Evolutionary conservation across 2,329 filamentous ascomycete species (phyloP).

Genomic region (Diaporthe ilicicola): DNA sequence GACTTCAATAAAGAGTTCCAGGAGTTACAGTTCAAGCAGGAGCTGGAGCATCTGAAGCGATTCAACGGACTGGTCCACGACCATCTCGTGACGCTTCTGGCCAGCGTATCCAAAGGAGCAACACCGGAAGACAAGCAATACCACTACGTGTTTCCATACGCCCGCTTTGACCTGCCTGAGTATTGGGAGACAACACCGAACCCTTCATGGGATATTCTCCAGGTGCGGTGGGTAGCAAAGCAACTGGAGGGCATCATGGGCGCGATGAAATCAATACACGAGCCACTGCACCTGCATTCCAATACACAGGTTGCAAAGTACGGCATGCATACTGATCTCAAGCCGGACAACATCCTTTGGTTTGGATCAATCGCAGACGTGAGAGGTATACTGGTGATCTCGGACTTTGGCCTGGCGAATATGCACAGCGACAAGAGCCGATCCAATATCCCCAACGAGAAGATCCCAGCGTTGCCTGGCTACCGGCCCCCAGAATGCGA

Average conservation of each 20-base stretch:
- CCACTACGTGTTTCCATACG: background rate
- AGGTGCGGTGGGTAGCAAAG: background rate
- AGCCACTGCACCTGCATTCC: background rate
- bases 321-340: background rate
- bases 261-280: background rate
- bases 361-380: background rate
- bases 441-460: slow-evolving; percentile 1
- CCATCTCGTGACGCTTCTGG: background rate
- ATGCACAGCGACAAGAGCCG: background rate
- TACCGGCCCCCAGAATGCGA: slow-evolving; percentile 12
- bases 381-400: background rate
- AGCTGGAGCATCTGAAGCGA: background rate
- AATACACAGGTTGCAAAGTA: background rate
- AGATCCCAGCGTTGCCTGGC: background rate
- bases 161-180: background rate
- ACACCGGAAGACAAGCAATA: background rate
- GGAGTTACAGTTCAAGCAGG: background rate
- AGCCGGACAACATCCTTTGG: background rate
- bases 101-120: background rate
- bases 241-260: background rate
- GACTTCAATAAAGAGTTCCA: background rate
- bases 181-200: background rate
- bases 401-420: background rate
- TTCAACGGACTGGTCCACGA: background rate
- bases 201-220: background rate